Conservation (phyloP, 2,329 filamentous ascomycete genomes). For the Pseudocercospora fijiensis region DNA sequence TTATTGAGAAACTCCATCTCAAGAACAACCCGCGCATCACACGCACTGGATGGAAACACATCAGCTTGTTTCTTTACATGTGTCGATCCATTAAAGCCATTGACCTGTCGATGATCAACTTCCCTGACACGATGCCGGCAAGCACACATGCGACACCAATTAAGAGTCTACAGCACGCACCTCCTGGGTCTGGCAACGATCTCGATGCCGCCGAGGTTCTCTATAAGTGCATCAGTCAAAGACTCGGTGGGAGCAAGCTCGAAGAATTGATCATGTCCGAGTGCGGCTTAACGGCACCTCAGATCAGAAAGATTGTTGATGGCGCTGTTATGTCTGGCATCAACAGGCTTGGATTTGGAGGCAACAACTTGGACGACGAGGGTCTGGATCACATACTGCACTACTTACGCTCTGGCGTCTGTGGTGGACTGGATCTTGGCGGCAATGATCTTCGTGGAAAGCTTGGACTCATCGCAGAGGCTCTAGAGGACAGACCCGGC, state of each 20-base stretch:
- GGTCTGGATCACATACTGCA: constrained; percentile 73
- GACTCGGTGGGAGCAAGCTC: constrained; percentile 71
- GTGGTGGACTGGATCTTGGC: constrained; percentile 84
- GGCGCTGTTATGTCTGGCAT: constrained; percentile 77
- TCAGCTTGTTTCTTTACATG: constrained; percentile 86
- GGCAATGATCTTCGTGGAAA: constrained; percentile 68
- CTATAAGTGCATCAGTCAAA: constrained; percentile 71
- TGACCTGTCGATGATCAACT: constrained; percentile 80
- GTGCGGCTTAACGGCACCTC: constrained; percentile 68
- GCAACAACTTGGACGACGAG: constrained; percentile 72
- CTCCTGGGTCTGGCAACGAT: constrained; percentile 33
- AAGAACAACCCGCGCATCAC: constrained; percentile 88
- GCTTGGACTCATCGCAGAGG: constrained; percentile 51
- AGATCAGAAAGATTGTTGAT: constrained; percentile 75
- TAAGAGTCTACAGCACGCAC: constrained; percentile 26
- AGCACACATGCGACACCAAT: constrained; percentile 25
- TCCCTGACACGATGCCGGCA: constrained; percentile 55
- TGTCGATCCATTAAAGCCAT: constrained; percentile 81
- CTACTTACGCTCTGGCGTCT: constrained; percentile 73
- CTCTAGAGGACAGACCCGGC: constrained; percentile 45
- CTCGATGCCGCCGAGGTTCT: constrained; percentile 65
- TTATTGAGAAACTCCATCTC: constrained; percentile 81
- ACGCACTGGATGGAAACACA: constrained; percentile 83
- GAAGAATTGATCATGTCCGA: constrained; percentile 82
- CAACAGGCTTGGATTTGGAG: constrained; percentile 75